Percentiles rank a stretch among this genome's conserved stretches.
Evolutionary conservation across 331 rosid genomes (phyloP).

Genomic region (Ulmus americana): DNA sequence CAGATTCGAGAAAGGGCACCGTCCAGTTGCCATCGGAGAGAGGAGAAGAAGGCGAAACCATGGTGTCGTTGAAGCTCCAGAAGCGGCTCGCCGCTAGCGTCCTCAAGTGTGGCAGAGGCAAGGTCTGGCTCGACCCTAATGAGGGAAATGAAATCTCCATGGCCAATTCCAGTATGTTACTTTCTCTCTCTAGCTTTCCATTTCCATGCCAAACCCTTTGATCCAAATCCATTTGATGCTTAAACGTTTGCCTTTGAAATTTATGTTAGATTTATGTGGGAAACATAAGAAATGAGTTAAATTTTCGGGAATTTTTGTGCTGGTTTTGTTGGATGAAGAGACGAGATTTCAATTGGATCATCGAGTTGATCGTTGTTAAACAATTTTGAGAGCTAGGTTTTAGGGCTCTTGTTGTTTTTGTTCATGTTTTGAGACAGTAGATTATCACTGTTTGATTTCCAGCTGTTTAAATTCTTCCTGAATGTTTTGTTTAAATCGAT

Average conservation of each 20-base stretch:
- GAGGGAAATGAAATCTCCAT: slow-evolving; percentile 44
- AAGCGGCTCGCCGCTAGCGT: slow-evolving; percentile 62
- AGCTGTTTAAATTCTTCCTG: neutral
- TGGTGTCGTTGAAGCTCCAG: slow-evolving; percentile 69
- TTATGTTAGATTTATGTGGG: neutral
- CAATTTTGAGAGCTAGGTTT: neutral
- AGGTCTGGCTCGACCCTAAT: slow-evolving; percentile 46
- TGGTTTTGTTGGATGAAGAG: neutral
- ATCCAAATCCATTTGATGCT: neutral
- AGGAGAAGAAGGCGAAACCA: slow-evolving; percentile 14
- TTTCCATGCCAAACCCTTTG: neutral
- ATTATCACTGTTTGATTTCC: neutral
- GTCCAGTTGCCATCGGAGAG: slow-evolving; percentile 3
- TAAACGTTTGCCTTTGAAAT: neutral
- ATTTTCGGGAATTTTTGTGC: neutral
- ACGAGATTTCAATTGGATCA: neutral
- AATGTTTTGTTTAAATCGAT: neutral
- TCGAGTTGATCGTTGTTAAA: neutral
- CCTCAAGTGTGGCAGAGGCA: slow-evolving; percentile 56
- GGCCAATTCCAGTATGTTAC: slow-evolving; percentile 45
- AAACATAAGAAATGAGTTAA: neutral
- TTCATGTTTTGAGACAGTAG: neutral
- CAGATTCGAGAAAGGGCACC: neutral
- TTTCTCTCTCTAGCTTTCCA: neutral
- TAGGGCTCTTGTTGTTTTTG: neutral